Evolutionary conservation across 78 protist genomes (phyloP), one percentile per base, ranked within the genome.

Genomic region (Blattamonas nauphoetae): DNA sequence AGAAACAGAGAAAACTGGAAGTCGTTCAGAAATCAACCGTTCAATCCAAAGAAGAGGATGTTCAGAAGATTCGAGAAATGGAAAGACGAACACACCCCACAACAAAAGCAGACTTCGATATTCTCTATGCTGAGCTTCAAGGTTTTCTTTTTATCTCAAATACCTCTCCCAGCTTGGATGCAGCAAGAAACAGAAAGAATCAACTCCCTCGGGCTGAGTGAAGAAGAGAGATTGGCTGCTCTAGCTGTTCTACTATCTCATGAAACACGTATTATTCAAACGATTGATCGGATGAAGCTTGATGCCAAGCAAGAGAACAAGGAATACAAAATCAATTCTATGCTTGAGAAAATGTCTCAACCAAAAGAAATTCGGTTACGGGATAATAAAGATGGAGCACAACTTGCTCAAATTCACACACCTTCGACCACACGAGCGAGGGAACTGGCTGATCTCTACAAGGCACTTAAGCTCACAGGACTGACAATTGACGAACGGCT

Each of bases 61-160:
- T 34, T 4, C 1, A 1, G 33, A 83, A 84, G 33, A 36, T 41
- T 0, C 32, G 42, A 3, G 93, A 91, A 85, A 85, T 93, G 42
- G 89, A 88, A 41, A 44, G 95, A 4, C 81, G 94, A n/a, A 93
- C 84, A 87, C 87, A 92, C 79, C 95, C 95, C n/a, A 46, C 78
- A 3, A 85, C 89, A 29, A 1, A 21, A 4, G 87, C 34, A 5
- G 95, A 93, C 91, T 90, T 93, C 77, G 89, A 88, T 41, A 1
- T 87, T 1, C 86, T 93, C 21, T 87, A 87, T 87, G 45, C 80
- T 46, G 95, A 90, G 88, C 94, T 93, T n/a, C 92, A 90, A 89
- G 85, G 85, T 6, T 81, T 45, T 80, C n/a, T 55, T 2, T 3
- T 55, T 55, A 29, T 11, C 21, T 55, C 11, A 29, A 55, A 29